Conservation (phyloP, 139 green algal species). For the Gonium pectorale region DNA sequence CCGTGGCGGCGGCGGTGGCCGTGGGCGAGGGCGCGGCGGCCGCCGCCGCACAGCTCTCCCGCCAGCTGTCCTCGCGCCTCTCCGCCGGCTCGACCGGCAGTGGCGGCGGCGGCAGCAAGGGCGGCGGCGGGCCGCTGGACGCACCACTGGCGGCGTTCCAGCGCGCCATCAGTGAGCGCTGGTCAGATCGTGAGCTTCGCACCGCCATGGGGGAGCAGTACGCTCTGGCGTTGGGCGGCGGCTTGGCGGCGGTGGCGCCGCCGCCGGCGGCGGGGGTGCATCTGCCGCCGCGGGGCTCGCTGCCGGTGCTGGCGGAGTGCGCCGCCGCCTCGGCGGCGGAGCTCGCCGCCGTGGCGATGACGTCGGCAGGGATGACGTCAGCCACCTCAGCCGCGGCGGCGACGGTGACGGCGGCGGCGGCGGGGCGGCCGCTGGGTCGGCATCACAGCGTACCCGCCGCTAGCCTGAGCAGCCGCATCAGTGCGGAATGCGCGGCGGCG, state of each 20-base stretch:
- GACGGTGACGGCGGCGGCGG: neutral
- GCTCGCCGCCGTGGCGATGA: no score
- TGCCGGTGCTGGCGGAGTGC: no score
- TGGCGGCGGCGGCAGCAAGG: neutral
- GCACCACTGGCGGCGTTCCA: no score
- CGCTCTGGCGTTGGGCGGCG: neutral
- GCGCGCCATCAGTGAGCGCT: no score
- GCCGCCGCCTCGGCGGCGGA: no score
- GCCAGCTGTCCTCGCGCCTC: neutral
- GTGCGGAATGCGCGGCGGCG: neutral
- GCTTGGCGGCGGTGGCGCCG: neutral
- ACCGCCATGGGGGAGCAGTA: conserved; percentile 34
- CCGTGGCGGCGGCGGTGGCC: neutral
- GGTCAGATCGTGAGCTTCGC: conserved; percentile 10
- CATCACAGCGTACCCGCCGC: neutral
- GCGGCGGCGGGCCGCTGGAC: no score
- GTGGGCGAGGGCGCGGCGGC: neutral
- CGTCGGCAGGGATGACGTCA: no score
- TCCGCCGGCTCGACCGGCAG: neutral
- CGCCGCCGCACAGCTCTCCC: neutral
- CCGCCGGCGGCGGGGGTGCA: neutral
- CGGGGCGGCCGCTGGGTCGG: neutral
- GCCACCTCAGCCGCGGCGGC: no score
- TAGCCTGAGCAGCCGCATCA: neutral
- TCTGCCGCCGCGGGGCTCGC: no score